A percentile compares a stretch with the other conserved stretches of the same genome.
Conservation (phyloP, 306 rosid genomes). For the Delonix regia region DNA sequence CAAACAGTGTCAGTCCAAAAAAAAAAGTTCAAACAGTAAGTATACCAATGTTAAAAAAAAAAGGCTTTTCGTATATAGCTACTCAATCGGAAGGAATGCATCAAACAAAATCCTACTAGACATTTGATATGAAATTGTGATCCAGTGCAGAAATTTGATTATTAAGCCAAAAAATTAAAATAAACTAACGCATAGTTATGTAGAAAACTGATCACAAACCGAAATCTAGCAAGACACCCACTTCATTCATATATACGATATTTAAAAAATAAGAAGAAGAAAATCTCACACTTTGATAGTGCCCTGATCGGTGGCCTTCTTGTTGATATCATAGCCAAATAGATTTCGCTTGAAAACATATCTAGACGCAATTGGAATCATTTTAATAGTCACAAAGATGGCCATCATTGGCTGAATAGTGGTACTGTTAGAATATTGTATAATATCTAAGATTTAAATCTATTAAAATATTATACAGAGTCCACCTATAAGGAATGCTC, state of each 20-base stretch:
- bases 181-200: not conserved
- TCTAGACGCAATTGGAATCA: conserved; percentile 90
- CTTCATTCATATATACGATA: not conserved
- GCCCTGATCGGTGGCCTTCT: conserved; percentile 86
- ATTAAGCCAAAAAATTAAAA: not conserved
- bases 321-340: conserved; percentile 90
- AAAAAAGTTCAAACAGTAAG: conserved; percentile 11
- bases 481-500: no score
- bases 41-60: conserved; percentile 14
- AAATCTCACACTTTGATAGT: conserved; percentile 75
- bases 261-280: not conserved
- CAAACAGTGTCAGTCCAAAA: no score
- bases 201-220: conserved; percentile 23
- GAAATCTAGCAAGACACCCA: conserved; percentile 24
- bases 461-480: no score
- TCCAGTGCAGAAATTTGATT: not conserved
- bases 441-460: no score
- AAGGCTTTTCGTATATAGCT: no score
- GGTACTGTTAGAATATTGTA: no score
- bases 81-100: not conserved
- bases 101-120: not conserved
- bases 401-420: no score
- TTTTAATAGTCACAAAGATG: conserved; percentile 58
- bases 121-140: not conserved
- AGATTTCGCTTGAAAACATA: conserved; percentile 72